Evolutionary conservation across 2,329 filamentous ascomycete genomes (phyloP), one percentile per base, ranked within the genome.

Genomic region (Rhynchosporium agropyri): DNA sequence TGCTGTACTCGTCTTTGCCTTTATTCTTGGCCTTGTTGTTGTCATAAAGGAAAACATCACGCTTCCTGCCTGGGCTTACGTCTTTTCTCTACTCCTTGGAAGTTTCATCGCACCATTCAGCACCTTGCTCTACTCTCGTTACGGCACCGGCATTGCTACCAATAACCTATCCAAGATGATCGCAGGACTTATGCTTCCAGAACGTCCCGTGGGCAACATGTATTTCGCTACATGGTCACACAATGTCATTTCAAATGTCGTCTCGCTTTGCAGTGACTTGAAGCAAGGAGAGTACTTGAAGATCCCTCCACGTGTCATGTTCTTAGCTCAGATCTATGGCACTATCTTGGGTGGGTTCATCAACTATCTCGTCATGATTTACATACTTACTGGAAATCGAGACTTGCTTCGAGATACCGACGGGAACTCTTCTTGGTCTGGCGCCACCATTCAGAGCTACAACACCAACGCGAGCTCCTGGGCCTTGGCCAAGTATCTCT

Each of bases 271-370:
- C 43, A 80, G 78, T 53, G 82, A 84, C 65, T 70, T 86, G 29
- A 86, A 86, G 74, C 79, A 85, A 77, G 84, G 83, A 26, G 81
- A 85, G 74, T 86, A 86, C 57, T 78, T 82, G 68, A 86, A 86
- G 66, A 81, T 79, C 10, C 69, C 76, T 73, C 28, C 71, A 74
- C 74, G 76, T n/a, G 72, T 74, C 55, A 82, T 80, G 48, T 81
- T 81, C 63, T 61, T 72, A 20, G 74, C 77, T 3, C 81, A 81
- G 65, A 73, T 80, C 10, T 66, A 75, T 3, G 80, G 79, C 4
- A 79, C 76, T 10, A 42, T 79, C 3, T 65, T 81, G 9, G 79
- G 79, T 0, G 78, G 78, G 1, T 69, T 79, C 12, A 68, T 82
- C 65, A 81, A 82, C 67, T 82, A 77, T 61, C 72, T 77, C 29